Conservation (phyloP, 495 filamentous ascomycete species). For the Daldinia grandis region DNA sequence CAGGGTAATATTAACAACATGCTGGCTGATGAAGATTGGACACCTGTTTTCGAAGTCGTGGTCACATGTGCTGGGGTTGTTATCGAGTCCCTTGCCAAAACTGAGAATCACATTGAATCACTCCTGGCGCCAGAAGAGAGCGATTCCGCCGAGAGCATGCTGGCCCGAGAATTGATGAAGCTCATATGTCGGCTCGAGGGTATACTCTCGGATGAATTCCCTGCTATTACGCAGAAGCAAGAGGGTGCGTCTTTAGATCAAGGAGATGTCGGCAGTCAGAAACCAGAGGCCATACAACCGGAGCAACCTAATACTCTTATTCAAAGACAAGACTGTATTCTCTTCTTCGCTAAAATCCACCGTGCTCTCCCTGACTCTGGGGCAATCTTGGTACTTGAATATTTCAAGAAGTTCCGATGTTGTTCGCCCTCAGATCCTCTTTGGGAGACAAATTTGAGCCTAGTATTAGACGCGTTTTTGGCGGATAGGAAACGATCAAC, state of each 20-base stretch:
- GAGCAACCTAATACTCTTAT: slow-evolving; percentile 54
- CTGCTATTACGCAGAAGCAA: slow-evolving; percentile 57
- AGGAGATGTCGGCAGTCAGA: slow-evolving; percentile 10
- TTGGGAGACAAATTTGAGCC: slow-evolving; percentile 71
- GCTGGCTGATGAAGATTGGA: slow-evolving; percentile 63
- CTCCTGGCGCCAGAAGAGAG: slow-evolving; percentile 27
- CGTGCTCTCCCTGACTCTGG: slow-evolving; percentile 65
- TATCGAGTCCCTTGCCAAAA: slow-evolving; percentile 37
- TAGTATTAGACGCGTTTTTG: slow-evolving; percentile 72
- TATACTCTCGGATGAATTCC: slow-evolving; percentile 45
- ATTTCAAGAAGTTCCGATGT: slow-evolving; percentile 67
- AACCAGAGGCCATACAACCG: slow-evolving; percentile 13
- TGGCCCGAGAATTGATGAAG: slow-evolving; percentile 48
- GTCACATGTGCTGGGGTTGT: slow-evolving; percentile 54
- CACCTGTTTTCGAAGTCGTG: slow-evolving; percentile 57
- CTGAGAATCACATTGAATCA: slow-evolving; percentile 46
- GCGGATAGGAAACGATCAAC: slow-evolving; percentile 68
- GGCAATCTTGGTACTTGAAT: slow-evolving; percentile 64
- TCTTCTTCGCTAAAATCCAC: slow-evolving; percentile 72
- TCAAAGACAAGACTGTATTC: slow-evolving; percentile 69
- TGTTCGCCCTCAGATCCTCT: slow-evolving; percentile 74
- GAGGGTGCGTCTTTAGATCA: slow-evolving; percentile 35
- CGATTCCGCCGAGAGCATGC: slow-evolving; percentile 46
- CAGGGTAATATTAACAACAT: slow-evolving; percentile 54
- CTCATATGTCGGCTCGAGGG: slow-evolving; percentile 56